These are phyloP conservation scores for Mortierella sp. DNA, from an alignment of 371 early-diverging fungal genomes.

Conservation along the genomic window DNA sequence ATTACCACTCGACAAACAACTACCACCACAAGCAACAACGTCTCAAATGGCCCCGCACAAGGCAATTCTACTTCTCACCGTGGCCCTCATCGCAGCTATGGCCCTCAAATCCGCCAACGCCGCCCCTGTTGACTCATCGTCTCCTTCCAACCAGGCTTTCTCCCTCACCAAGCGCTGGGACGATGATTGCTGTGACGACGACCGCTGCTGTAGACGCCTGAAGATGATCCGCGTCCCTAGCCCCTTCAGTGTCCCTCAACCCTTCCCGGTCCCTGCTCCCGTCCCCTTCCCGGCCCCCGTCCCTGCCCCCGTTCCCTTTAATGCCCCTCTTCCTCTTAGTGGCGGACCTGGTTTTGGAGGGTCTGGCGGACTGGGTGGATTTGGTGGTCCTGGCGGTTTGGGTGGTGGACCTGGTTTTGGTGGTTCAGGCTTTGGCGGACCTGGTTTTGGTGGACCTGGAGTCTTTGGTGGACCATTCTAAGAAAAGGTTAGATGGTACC, in stretches of 20 bases:
- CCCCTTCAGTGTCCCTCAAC: constrained; percentile 28
- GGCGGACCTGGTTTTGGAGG: background rate
- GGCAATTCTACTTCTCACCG: constrained; percentile 32
- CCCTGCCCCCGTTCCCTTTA: constrained; percentile 24
- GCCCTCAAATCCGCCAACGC: constrained; percentile 9
- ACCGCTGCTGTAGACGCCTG: constrained; percentile 1
- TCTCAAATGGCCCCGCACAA: constrained; percentile 30
- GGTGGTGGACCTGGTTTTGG: background rate
- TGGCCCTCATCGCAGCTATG: constrained; percentile 20
- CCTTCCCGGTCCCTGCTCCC: constrained; percentile 28
- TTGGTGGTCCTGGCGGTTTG: background rate
- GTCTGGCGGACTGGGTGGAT: background rate
- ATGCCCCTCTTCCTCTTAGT: background rate
- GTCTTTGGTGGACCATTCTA: background rate
- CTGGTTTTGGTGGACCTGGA: background rate
- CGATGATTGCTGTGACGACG: constrained; percentile 13
- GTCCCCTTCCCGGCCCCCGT: constrained; percentile 21
- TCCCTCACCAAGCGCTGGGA: constrained; percentile 17
- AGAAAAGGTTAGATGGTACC: too few species aligned
- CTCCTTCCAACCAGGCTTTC: background rate
- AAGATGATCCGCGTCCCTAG: constrained; percentile 15
- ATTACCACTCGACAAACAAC: background rate
- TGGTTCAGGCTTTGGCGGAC: background rate
- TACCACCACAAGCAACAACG: background rate
- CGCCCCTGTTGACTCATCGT: constrained; percentile 13